A percentile compares a stretch with the other conserved stretches of the same genome.
phyloP scores from a whole-genome alignment of 371 early-diverging fungal species.

The Massospora cicadina region DNA sequence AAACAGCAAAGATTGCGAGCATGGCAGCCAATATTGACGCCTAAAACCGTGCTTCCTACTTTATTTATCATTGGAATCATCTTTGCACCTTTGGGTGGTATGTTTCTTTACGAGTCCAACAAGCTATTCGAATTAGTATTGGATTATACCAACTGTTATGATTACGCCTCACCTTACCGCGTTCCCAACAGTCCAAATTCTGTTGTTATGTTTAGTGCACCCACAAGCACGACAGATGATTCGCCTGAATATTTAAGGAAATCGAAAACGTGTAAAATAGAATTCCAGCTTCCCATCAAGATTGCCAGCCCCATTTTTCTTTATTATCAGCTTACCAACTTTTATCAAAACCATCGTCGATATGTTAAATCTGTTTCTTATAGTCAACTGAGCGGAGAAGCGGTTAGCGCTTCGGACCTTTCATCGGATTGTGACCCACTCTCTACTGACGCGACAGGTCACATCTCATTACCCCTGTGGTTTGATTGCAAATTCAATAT shows the following conservation, averaged over 20 bases:
- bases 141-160: conserved; percentile 70
- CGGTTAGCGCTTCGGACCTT: conserved; percentile 16
- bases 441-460: conserved; percentile 14
- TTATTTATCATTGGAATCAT: conserved; percentile 78
- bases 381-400: conserved; percentile 63
- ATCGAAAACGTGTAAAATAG: conserved; percentile 44
- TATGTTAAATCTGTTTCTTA: conserved; percentile 83
- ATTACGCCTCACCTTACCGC: not conserved
- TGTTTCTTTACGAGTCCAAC: conserved; percentile 46
- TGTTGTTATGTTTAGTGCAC: not conserved
- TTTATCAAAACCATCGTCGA: conserved; percentile 94
- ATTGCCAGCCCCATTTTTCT: conserved; percentile 68
- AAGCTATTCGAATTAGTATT: conserved; percentile 62
- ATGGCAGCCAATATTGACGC: conserved; percentile 95
- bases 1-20: conserved; percentile 93
- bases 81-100: conserved; percentile 84
- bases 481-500: conserved; percentile 77
- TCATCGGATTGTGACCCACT: conserved; percentile 14
- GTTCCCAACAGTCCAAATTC: not conserved
- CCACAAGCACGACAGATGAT: not conserved
- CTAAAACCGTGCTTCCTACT: conserved; percentile 79
- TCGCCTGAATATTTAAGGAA: not conserved
- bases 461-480: conserved; percentile 84
- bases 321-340: conserved; percentile 90
- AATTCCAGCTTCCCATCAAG: conserved; percentile 43